These are phyloP conservation scores for Pseudopithomyces maydicus DNA, from an alignment of 2,329 filamentous ascomycete genomes.

Conservation along the genomic window DNA sequence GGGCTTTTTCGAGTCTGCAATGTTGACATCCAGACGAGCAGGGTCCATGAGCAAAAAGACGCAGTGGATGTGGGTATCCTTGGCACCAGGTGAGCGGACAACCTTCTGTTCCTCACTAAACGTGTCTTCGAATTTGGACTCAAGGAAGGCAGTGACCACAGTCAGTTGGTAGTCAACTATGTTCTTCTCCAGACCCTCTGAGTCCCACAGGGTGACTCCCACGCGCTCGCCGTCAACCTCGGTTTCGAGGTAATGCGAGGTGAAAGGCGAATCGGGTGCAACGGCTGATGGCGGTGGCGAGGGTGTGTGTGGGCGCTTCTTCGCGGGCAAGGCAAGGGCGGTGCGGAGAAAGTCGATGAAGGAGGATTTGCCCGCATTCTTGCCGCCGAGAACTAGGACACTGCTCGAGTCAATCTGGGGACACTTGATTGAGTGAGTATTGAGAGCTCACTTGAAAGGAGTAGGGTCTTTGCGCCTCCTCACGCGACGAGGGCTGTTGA, in stretches of 20 bases:
- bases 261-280: conserved; percentile 64
- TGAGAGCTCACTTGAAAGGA: conserved; percentile 88
- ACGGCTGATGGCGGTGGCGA: conserved; percentile 53
- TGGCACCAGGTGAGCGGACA: conserved; percentile 85
- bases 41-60: conserved; percentile 93
- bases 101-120: conserved; percentile 98
- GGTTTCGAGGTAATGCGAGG: conserved; percentile 88
- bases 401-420: conserved; percentile 53
- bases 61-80: conserved; percentile 96
- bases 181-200: conserved; percentile 90
- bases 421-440: neutral
- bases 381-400: conserved; percentile 86
- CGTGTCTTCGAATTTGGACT: conserved; percentile 98
- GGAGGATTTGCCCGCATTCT: conserved; percentile 89
- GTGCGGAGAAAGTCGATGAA: conserved; percentile 95
- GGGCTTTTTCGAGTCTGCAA: conserved; percentile 64
- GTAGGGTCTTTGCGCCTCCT: conserved; percentile 96
- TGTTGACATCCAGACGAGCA: conserved; percentile 79
- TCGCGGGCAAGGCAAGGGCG: conserved; percentile 79
- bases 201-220: conserved; percentile 95
- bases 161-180: conserved; percentile 92
- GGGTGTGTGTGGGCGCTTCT: conserved; percentile 65
- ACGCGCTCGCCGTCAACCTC: conserved; percentile 92
- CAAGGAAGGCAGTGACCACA: conserved; percentile 88
- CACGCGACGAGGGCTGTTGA: conserved; percentile 91